A percentile compares a stretch with the other conserved stretches of the same genome.
Conservation (phyloP, 768 basidiomycete genomes). For the Leccinum uliginosum region DNA sequence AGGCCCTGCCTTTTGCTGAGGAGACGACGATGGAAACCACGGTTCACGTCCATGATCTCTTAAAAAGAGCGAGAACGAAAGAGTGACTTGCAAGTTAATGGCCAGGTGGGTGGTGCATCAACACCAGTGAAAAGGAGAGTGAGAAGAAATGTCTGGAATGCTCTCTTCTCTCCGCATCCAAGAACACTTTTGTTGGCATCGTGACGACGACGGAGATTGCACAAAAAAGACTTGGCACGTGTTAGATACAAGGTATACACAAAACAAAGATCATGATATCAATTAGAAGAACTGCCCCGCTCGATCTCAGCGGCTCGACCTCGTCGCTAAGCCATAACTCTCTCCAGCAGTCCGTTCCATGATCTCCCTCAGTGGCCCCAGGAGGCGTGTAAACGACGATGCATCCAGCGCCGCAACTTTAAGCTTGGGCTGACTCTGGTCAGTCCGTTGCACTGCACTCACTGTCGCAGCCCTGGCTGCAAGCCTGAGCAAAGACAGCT, state of each 20-base stretch:
- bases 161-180: conserved; percentile 1
- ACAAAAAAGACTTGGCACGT: background rate
- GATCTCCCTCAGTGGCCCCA: conserved; percentile 88
- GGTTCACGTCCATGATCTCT: conserved; percentile 19
- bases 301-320: conserved; percentile 30
- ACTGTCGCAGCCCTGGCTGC: conserved; percentile 97
- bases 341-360: conserved; percentile 90
- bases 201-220: conserved; percentile 13
- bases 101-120: no score
- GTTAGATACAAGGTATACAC: conserved; percentile 2
- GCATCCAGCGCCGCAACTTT: conserved; percentile 94
- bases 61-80: conserved; percentile 21
- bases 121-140: background rate
- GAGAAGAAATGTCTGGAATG: background rate
- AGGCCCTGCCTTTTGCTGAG: conserved; percentile 27
- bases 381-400: conserved; percentile 86
- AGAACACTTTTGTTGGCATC: conserved; percentile 27
- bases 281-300: background rate
- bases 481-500: conserved; percentile 83
- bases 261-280: conserved; percentile 2
- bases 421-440: conserved; percentile 56
- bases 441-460: conserved; percentile 56
- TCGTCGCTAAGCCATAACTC: conserved; percentile 45
- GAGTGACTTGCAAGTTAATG: conserved; percentile 18
- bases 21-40: conserved; percentile 15